Base-by-base conservation (phyloP, 768 basidiomycete genomes). In the Collybia sp. region DNA sequence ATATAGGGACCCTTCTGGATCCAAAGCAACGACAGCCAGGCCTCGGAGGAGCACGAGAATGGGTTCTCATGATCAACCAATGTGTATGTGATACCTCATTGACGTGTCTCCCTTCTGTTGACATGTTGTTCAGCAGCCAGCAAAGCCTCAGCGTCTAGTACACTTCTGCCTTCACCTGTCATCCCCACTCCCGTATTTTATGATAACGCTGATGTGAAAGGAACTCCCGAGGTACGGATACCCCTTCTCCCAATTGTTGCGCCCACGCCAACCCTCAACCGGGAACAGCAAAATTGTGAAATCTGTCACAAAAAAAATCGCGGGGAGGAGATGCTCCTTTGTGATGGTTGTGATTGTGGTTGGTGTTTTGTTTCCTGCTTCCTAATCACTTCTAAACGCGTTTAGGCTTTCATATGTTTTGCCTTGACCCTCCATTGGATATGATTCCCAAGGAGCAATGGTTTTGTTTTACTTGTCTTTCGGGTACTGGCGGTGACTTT, bases 401-500 rank as follows among this genome's bases (percentile, higher is more conserved):
- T 33, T 46, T 48, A 94, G 92, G 95, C 3, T 99, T 92, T 68
- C 96, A 99, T 66, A 96, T 89, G 71, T 93, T 88, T 63, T 99
- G 96, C 62, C 83, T 99, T 47, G 88, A 93, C 58, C 96, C 96
- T 11, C 94, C 94, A 15, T 69, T 98, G 44, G 67, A 75, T 8
- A 69, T 75, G 2, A 88, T 99, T 45, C 96, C 96, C 1, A 88
- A 86, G 58, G 92, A 93, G 34, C 85, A 95, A 53, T 99, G 95
- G 95, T 97, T 83, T 61, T 99, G 96, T 63, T 88, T 87, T 55
- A 83, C 84, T 2, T 99, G 96, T 60, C 72, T 99, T 16, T 77
- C 93, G 34, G 86, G 83, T 33, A 94, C 91, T 0, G 94, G 95
- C 10, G 89, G 89, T 43, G 96, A 97, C 66, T 99, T 90, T 57